Evolutionary conservation across 495 filamentous ascomycete genomes (phyloP), one percentile per base, ranked within the genome.

Genomic region (Penicillium pulvis): DNA sequence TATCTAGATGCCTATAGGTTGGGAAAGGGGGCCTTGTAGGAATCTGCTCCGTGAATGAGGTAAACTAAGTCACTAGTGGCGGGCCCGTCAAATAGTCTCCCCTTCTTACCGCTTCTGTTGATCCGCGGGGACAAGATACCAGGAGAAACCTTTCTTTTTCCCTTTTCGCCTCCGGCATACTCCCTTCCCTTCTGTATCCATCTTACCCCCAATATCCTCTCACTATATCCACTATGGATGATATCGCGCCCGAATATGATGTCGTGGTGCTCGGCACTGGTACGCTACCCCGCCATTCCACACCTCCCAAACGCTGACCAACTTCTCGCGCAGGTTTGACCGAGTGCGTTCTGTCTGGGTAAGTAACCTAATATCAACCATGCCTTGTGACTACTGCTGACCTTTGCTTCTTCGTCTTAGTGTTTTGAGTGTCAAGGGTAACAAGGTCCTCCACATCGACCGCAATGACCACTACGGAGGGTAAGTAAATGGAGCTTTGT

Each of bases 401-500:
- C 45, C 52, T 33, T 46, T 31, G 42, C 43, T 56, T 60, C 46
- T 10, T 28, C 14, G 12, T 36, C 49, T 39, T 53, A 94, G 91
- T 73, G 94, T 98, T 59, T 82, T 98, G 72, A 97, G 93, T 77
- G 95, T 98, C 56, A 97, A 98, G 81, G 94, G 94, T 60, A 94
- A 95, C 82, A 98, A 97, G 80, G 95, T 98, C 57, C 83, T 98
- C 58, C 96, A 98, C 80, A 97, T 98, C 71, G 94, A 98, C 77
- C 88, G 94, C 75, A 98, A 98, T 75, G 93, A 97, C 70, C 92
- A 98, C 79, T 98, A 98, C 74, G 94, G 94, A 83, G 95, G 92
- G 93, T 96, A 75, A 61, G 90, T 84, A 89, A 83, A 46, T 24
- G 50, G 55, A 55, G 60, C 70, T 68, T 28, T 39, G 53, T 41